Evolutionary conservation across 352 stramenopile species (phyloP), one percentile per base, ranked within the genome.

Genomic region (Globisporangium radiosum): DNA sequence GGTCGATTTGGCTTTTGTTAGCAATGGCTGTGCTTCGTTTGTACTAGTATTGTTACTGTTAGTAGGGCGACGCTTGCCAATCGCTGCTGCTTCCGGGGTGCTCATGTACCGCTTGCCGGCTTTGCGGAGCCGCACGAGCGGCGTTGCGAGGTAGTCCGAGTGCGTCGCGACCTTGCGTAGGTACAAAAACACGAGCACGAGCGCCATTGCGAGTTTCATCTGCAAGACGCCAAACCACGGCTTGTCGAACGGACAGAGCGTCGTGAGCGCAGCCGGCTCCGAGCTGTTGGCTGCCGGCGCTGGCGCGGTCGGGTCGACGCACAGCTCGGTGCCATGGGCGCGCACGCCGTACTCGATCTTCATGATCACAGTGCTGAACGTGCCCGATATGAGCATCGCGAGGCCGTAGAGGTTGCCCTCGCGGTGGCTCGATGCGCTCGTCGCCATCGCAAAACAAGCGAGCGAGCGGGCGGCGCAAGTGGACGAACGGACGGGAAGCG

Each of bases 331-430:
- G 57, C 84, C 81, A 5, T 80, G 59, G 14, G 79, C 59, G 14
- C 76, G 81, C 44, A 90, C 60, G 33, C 73, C 71, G 68, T 94
- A 94, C 73, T 92, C 69, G 37, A 78, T 87, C 72, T 94, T 94
- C 78, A 89, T 90, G 67, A 91, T 81, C 17, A 94, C 81, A 2
- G 84, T 94, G 68, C 79, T 90, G 66, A 90, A 87, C 53, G 84
- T 94, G 67, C 84, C 84, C 45, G 79, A 86, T 44, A 93, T 64
- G 43, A 93, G 76, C 81, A 93, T 93, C 56, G 72, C 71, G 45
- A 67, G 59, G 17, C 68, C 80, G 58, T 83, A 86, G 37, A 92
- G 59, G 47, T 68, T 63, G 58, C 81, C 77, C 11, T 60, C 54
- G 53, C 47, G 53, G 53, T 57, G 51, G 62, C 81, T 78, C 52